Percentiles rank a stretch among this genome's conserved stretches.
These are phyloP conservation scores for Mallotus nudiflorus DNA, from an alignment of 345 rosid species.

Conservation along the genomic window DNA sequence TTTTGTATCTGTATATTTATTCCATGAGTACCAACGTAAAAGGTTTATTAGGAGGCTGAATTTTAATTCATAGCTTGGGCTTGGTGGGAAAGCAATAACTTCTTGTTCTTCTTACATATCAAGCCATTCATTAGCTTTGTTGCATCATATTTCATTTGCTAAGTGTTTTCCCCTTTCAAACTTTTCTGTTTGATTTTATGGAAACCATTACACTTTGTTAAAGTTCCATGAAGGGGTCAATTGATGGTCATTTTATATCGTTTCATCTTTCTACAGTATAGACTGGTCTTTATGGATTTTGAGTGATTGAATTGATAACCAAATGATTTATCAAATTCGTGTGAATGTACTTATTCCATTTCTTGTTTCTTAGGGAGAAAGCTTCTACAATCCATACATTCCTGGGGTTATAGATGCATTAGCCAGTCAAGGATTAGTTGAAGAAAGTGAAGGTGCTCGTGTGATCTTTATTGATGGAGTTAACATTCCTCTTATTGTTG, in stretches of 20 bases:
- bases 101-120: too few relatives aligned
- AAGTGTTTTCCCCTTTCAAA: too few relatives aligned
- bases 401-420: constrained; percentile 57
- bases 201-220: too few relatives aligned
- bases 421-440: constrained; percentile 60
- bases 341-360: background rate
- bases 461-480: constrained; percentile 76
- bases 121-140: too few relatives aligned
- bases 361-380: constrained; percentile 73
- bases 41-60: too few relatives aligned
- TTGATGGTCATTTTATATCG: background rate
- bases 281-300: background rate
- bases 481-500: constrained; percentile 87
- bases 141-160: too few relatives aligned
- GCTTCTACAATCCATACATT: constrained; percentile 88
- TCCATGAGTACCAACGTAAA: background rate
- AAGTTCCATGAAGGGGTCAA: constrained; percentile 3
- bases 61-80: too few relatives aligned
- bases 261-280: background rate
- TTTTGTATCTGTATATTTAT: background rate
- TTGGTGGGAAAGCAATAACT: too few relatives aligned
- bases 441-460: constrained; percentile 92
- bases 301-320: constrained; percentile 1
- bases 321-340: background rate
- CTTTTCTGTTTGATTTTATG: too few relatives aligned